Evolutionary conservation across 495 filamentous ascomycete species (phyloP), one percentile per base, ranked within the genome.

Genomic region (Daldinia childiae): DNA sequence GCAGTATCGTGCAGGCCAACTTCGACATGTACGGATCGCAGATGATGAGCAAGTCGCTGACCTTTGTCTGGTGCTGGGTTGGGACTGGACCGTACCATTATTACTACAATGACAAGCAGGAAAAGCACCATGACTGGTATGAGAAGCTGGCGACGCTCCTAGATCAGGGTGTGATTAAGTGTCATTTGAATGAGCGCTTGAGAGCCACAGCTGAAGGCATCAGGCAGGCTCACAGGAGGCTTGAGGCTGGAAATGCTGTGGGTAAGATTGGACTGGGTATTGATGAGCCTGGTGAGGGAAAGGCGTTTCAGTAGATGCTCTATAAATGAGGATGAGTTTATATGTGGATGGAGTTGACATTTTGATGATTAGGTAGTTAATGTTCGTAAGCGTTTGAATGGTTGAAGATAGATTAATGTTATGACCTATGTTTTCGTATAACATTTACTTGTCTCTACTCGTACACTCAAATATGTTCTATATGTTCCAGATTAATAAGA

Each of bases 21-120:
- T 72, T 72, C 56, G 69, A 72, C 59, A 68, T 68, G 69, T 72
- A 72, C 69, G 69, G 69, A 27, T 68, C 69, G 60, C 64, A 72
- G 64, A 68, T 72, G 64, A 72, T 72, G 69, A 57, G 69, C 60
- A 72, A 72, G 64, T 72, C 69, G 48, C 56, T 72, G 29, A 56
- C 60, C 0, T 72, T 72, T 26, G 45, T 45, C 9, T 72, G 69
- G 69, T 72, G 69, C 60, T 72, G 69, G 69, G 29, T 72, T 7
- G 69, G 54, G 11, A 60, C 69, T 2, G 69, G 69, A 7, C 21
- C 48, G 19, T 72, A 72, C 55, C 69, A 72, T 17, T 14, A 59
- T 9, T 72, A 72, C 30, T 3, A 38, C 27, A 64, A 68, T 15
- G 69, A 72, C n/a, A 43, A 54, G 38, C 39, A 68, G 50, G 69